Percentiles rank a stretch among this genome's conserved stretches.
Conservation (phyloP, 2,329 filamentous ascomycete species). For the Penicillium concentricum region DNA sequence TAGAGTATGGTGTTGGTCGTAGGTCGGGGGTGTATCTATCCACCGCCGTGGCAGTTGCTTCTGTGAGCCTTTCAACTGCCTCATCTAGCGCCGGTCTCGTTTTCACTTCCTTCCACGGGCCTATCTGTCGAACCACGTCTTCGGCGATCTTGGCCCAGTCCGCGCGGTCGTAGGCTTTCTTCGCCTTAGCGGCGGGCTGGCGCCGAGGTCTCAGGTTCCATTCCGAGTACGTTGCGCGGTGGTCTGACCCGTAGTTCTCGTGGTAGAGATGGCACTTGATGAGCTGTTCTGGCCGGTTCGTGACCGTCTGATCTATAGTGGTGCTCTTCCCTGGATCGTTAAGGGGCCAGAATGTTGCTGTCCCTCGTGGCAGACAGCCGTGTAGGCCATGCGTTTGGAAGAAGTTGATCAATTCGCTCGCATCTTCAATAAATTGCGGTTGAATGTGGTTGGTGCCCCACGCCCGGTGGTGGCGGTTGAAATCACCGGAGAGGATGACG, state of each 20-base stretch:
- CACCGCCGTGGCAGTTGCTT: constrained; percentile 8
- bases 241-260: not conserved
- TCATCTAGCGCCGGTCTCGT: constrained; percentile 9
- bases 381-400: not conserved
- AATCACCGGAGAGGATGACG: not conserved
- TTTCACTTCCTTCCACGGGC: constrained; percentile 7
- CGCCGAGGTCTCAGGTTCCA: not conserved
- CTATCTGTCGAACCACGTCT: not conserved
- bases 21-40: constrained; percentile 8
- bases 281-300: too few relatives aligned
- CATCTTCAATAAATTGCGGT: not conserved
- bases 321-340: not conserved
- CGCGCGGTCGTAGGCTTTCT: not conserved
- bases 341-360: not conserved
- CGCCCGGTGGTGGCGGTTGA: not conserved
- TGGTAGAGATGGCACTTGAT: too few relatives aligned
- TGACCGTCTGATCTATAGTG: not conserved
- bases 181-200: not conserved
- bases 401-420: not conserved
- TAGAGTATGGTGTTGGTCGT: constrained; percentile 17
- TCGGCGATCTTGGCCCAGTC: not conserved
- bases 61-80: constrained; percentile 1
- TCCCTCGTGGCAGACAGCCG: not conserved
- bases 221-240: not conserved
- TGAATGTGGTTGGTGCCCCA: not conserved